Base-by-base conservation (phyloP, 495 filamentous ascomycete species). In the Paragyromitra xinjiangensis region DNA sequence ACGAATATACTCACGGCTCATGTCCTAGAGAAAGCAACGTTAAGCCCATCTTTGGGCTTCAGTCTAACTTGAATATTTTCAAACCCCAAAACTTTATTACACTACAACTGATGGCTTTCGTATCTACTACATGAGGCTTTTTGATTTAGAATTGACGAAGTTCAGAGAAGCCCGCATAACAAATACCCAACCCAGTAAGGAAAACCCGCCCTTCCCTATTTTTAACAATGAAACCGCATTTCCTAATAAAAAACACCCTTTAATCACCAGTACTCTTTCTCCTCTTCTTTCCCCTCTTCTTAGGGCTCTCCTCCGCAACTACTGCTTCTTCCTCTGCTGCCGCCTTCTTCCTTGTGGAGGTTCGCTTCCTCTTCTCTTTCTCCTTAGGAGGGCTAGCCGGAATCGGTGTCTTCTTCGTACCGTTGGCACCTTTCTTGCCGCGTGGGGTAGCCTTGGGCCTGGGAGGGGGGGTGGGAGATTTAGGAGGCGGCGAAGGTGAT, bases 391-490 rank as follows among this genome's bases (percentile, higher is more conserved):
- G 42, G 14, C 53, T 55, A 8, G 48, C 48, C 6, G 61, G 51
- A 55, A 26, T 59, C 39, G 1, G 68, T 34, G 77, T 56, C 56
- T 78, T 80, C 55, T 83, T 71, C 16, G 74, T 78, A 12, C 71
- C 79, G 82, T 88, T 88, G 59, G 82, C 82, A 34, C 78, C 78
- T 34, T 67, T 59, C 84, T 88, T 90, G 55, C 86, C 87, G 50
- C 87, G 85, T 75, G 88, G 86, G 44, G 82, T 85, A 50, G 80
- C 78, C 79, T 85, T 84, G 14, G 83, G 66, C 24, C 77, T 86
- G 9, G 83, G 79, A 34, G 86, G 85, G 37, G 89, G 89, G 7
- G 89, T 87, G 39, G 88, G 89, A 65, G 86, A 85, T 78, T 86
- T 87, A 37, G 84, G 87, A 3, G 87, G 86, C 50, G 88, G 86